Percentiles rank a stretch among this genome's conserved stretches.
phyloP scores from a whole-genome alignment of 805 yeast species.

The Nematodospora valgi region DNA sequence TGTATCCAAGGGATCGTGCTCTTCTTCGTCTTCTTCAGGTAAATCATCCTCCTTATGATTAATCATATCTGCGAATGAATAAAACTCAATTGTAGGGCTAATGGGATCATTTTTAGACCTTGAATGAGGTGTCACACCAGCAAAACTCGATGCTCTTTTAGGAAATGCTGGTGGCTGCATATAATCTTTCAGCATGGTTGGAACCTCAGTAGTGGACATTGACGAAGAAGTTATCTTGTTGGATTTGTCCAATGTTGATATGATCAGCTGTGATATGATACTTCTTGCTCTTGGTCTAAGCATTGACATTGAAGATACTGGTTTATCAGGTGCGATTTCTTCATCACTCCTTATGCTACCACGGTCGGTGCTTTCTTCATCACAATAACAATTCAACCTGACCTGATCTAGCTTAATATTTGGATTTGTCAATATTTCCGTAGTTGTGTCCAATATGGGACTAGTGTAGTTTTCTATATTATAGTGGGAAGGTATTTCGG shows the following conservation, averaged over 20 bases:
- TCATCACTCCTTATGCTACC: not conserved
- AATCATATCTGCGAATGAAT: slow-evolving; percentile 30
- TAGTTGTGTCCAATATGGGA: slow-evolving; percentile 29
- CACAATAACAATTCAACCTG: slow-evolving; percentile 13
- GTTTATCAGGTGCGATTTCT: not conserved
- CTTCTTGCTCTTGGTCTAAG: slow-evolving; percentile 8
- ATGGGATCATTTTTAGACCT: slow-evolving; percentile 1
- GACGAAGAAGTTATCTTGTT: not conserved
- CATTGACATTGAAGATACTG: not conserved
- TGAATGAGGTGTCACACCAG: slow-evolving; percentile 7
- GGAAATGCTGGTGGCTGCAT: not conserved
- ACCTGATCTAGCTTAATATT: slow-evolving; percentile 20
- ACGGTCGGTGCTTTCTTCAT: slow-evolving; percentile 5
- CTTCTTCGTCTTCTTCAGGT: slow-evolving; percentile 2
- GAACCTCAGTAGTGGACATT: not conserved
- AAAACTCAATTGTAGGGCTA: slow-evolving; percentile 22
- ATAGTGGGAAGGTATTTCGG: slow-evolving; percentile 20
- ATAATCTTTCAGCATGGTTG: too few species aligned
- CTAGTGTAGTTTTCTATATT: slow-evolving; percentile 26
- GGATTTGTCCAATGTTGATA: slow-evolving; percentile 8
- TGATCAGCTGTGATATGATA: slow-evolving; percentile 9
- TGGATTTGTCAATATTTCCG: slow-evolving; percentile 28
- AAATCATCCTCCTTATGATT: slow-evolving; percentile 17
- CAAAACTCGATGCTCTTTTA: slow-evolving; percentile 7
- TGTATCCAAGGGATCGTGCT: not conserved